A percentile compares a stretch with the other conserved stretches of the same genome.
Conservation (phyloP, 768 basidiomycete genomes). For the Auricularia sp. region DNA sequence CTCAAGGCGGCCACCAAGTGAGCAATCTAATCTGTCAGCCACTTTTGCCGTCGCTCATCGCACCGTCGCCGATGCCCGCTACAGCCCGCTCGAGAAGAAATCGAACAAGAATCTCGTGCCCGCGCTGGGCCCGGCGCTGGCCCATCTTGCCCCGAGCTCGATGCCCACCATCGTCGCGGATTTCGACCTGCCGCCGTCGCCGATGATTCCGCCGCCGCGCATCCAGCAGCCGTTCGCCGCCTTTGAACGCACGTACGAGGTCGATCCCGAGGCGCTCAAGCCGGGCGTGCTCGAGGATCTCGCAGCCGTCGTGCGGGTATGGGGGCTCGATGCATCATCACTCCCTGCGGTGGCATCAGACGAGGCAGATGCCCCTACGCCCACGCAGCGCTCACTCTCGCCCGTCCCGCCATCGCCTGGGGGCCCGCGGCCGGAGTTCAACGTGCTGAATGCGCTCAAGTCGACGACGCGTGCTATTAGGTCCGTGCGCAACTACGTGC, state of each 20-base stretch:
- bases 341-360: neutral
- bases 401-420: constrained; percentile 2
- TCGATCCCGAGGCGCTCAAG: constrained; percentile 67
- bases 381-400: neutral
- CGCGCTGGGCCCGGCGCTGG: constrained; percentile 52
- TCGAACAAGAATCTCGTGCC: constrained; percentile 58
- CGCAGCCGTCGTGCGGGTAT: constrained; percentile 47
- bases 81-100: constrained; percentile 24
- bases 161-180: constrained; percentile 32
- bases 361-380: neutral
- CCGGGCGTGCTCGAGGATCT: constrained; percentile 74
- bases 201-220: constrained; percentile 38
- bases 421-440: constrained; percentile 23
- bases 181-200: constrained; percentile 64
- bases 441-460: constrained; percentile 65
- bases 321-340: constrained; percentile 36
- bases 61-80: neutral
- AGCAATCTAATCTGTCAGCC: constrained; percentile 22
- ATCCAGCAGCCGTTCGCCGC: constrained; percentile 39
- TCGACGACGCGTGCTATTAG: constrained; percentile 74
- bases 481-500: constrained; percentile 72
- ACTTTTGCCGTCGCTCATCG: neutral
- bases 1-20: constrained; percentile 63
- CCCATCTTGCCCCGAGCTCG: constrained; percentile 33
- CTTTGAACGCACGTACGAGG: constrained; percentile 55